Evolutionary conservation across 169 alveolate species (phyloP).

Genomic region (Perkinsus chesapeaki): DNA sequence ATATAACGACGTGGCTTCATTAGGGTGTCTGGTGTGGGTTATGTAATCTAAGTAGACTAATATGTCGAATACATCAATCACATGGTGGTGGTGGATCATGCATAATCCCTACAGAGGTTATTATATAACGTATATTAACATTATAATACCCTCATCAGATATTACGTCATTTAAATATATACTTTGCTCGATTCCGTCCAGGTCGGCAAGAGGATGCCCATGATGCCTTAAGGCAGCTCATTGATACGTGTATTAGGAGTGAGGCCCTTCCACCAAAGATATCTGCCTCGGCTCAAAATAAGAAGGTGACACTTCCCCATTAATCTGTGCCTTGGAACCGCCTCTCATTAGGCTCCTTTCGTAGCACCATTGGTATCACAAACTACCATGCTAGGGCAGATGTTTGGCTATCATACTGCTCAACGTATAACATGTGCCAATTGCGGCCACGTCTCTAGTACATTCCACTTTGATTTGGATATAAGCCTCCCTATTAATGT

Average conservation of each 20-base stretch:
- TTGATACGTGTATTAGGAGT: background rate
- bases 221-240: background rate
- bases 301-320: background rate
- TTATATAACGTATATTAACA: background rate
- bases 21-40: background rate
- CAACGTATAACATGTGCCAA: background rate
- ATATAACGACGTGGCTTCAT: background rate
- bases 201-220: constrained; percentile 4
- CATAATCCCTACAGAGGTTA: background rate
- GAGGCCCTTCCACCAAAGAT: background rate
- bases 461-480: background rate
- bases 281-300: background rate
- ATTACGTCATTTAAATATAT: background rate
- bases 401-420: background rate
- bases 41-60: background rate
- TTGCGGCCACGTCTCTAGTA: background rate
- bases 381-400: background rate
- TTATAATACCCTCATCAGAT: background rate
- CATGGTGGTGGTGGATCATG: background rate
- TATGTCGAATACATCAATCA: background rate
- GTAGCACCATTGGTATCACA: background rate
- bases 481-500: background rate
- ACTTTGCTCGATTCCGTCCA: background rate
- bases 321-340: background rate
- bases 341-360: background rate